Base-by-base conservation (phyloP, 164 flowering plant species). In the Chimonanthus praecox region DNA sequence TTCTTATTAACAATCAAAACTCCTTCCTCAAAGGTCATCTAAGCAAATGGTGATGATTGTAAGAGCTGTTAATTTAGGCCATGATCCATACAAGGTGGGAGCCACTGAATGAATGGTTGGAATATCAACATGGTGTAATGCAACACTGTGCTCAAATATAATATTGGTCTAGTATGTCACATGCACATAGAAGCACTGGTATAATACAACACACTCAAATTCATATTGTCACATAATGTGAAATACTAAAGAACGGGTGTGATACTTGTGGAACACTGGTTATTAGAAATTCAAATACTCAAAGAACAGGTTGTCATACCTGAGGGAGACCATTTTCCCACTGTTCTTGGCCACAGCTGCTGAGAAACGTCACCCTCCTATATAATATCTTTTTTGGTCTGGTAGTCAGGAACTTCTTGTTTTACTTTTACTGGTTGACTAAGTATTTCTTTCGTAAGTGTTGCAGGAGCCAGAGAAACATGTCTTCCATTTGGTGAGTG, bases 401-500 rank as follows among this genome's bases (percentile, higher is more conserved):
- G 60, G 60, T n/a, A 13, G 13, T 54, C 60, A 54, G 11, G 60
- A n/a, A 4, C 16, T 54, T 54, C 16, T n/a, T 54, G 11, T 54
- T 54, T 54, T 6, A 54, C 11, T 3, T 7, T 8, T 54, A 11
- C 10, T 54, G 16, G 60, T 54, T 54, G 60, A 54, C 60, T 54
- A 54, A 54, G 11, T 54, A 54, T 54, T 7, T 54, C 11, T 11
- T 54, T 54, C 16, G 11, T 11, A 54, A 54, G 60, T 54, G 71
- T 81, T 88, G 77, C 90, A 96, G 98, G 98, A 96, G 70, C 90
- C 98, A 3, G 89, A 88, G 78, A 96, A 96, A 62, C 99, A 96
- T 71, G 99, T 94, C 44, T 96, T 96, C 77, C 99, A 96, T 87
- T 86, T 96, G 73, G 99, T 96, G 9, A 89, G 93, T 11, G 99